Evolutionary conservation across 108 stramenopile genomes (phyloP).

Genomic region (Conticribra weissflogii): DNA sequence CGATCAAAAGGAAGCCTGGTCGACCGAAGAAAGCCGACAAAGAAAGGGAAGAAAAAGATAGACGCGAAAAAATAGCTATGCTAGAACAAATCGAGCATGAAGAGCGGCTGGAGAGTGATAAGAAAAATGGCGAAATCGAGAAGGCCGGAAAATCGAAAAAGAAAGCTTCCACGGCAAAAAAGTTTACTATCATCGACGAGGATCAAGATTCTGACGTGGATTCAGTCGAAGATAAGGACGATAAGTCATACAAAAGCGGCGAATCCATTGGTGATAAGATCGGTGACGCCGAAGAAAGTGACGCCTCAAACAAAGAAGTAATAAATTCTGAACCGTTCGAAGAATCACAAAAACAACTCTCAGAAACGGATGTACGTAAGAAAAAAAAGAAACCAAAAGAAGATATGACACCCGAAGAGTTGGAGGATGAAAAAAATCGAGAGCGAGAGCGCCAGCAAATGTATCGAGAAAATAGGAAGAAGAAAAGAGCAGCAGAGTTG

Average conservation of each 20-base stretch:
- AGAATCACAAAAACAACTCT: conserved; percentile 22
- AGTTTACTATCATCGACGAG: conserved; percentile 32
- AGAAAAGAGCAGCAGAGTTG: conserved; percentile 20
- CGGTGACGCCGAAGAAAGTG: conserved; percentile 16
- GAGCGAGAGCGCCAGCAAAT: background rate
- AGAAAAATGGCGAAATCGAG: conserved; percentile 16
- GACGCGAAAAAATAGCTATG: conserved; percentile 32
- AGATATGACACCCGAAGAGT: conserved; percentile 28
- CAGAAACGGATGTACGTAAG: conserved; percentile 21
- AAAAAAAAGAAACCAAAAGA: conserved; percentile 32
- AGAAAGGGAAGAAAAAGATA: conserved; percentile 13
- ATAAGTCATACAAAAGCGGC: conserved; percentile 38
- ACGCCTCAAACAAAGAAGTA: conserved; percentile 6
- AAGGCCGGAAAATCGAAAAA: background rate
- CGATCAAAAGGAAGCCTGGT: conserved; percentile 43
- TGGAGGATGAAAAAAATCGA: conserved; percentile 15
- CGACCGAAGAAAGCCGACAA: conserved; percentile 35
- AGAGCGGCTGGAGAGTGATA: conserved; percentile 9
- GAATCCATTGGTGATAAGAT: conserved; percentile 17
- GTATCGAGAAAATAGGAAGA: conserved; percentile 21
- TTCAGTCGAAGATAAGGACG: conserved; percentile 39
- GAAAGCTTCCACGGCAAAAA: conserved; percentile 22
- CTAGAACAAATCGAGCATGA: conserved; percentile 24
- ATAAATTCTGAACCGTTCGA: background rate
- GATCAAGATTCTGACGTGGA: conserved; percentile 37